These are phyloP conservation scores for Niebla homalea DNA, from an alignment of 495 filamentous ascomycete species.

Conservation along the genomic window DNA sequence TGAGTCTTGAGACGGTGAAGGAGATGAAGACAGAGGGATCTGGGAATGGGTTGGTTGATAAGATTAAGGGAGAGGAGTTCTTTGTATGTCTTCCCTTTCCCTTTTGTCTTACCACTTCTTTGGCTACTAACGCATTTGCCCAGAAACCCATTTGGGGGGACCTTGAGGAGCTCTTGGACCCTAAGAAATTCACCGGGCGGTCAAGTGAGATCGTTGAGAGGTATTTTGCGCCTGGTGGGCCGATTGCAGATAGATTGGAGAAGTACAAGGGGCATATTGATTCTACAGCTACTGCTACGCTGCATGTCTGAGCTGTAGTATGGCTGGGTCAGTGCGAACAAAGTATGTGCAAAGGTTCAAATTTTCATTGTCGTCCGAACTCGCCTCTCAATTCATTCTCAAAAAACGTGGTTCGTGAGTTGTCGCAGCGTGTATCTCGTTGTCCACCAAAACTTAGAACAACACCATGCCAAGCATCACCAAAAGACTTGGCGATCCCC, in stretches of 20 bases:
- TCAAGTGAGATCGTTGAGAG: constrained; percentile 32
- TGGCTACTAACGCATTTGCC: constrained; percentile 3
- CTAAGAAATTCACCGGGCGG: constrained; percentile 29
- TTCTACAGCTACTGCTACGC: too few species aligned
- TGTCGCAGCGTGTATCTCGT: too few species aligned
- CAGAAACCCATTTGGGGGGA: constrained; percentile 56
- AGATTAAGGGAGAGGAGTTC: constrained; percentile 61
- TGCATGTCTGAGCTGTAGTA: too few species aligned
- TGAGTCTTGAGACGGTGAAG: constrained; percentile 70
- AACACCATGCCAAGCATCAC: too few species aligned
- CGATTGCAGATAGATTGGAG: constrained; percentile 18
- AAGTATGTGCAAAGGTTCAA: too few species aligned
- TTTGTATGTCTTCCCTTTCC: constrained; percentile 29
- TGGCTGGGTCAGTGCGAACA: too few species aligned
- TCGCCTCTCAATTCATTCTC: too few species aligned
- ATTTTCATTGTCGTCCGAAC: too few species aligned
- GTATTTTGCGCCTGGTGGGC: constrained; percentile 25
- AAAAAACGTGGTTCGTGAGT: too few species aligned
- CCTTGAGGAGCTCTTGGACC: constrained; percentile 61
- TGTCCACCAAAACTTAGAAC: too few species aligned
- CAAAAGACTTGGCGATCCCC: too few species aligned
- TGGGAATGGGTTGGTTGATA: constrained; percentile 71
- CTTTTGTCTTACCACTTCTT: too few species aligned
- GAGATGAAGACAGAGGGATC: constrained; percentile 72
- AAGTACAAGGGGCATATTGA: constrained; percentile 14